Percentiles rank a stretch among this genome's conserved stretches.
Conservation (phyloP, 257 asterid genomes). For the Jaltomata sinuosa region DNA sequence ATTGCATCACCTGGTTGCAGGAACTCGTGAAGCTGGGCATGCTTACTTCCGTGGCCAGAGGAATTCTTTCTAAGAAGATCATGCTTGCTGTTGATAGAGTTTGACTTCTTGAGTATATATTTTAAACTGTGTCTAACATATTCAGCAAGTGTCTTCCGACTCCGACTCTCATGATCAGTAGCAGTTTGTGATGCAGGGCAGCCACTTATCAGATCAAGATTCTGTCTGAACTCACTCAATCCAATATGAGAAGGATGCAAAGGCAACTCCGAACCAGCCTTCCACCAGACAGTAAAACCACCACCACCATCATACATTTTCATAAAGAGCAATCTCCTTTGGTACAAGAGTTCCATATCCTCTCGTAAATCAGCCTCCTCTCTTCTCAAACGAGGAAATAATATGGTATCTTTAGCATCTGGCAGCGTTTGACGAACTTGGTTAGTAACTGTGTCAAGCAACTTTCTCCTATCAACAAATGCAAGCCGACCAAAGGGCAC, state of each 20-base stretch:
- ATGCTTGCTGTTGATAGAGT: slow-evolving; percentile 31
- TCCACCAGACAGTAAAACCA: slow-evolving; percentile 25
- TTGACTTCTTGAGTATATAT: slow-evolving; percentile 63
- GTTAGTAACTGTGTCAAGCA: slow-evolving; percentile 55
- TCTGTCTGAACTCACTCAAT: slow-evolving; percentile 41
- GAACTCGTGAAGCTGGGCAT: slow-evolving; percentile 64
- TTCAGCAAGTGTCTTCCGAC: slow-evolving; percentile 49
- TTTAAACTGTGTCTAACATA: slow-evolving; percentile 53
- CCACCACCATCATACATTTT: slow-evolving; percentile 47
- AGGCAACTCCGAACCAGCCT: slow-evolving; percentile 26
- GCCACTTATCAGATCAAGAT: slow-evolving; percentile 30
- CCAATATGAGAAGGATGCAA: slow-evolving; percentile 43
- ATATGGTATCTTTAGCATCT: slow-evolving; percentile 18
- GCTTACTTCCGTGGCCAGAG: slow-evolving; percentile 38
- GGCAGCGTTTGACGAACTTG: slow-evolving; percentile 44
- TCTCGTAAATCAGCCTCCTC: slow-evolving; percentile 33
- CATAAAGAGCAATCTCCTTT: slow-evolving; percentile 61
- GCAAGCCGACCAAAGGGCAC: slow-evolving; percentile 65
- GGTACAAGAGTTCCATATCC: slow-evolving; percentile 39
- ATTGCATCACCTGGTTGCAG: slow-evolving; percentile 52
- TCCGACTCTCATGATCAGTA: slow-evolving; percentile 16
- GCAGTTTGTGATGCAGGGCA: slow-evolving; percentile 24
- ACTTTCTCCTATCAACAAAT: slow-evolving; percentile 78
- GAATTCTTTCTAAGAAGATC: slow-evolving; percentile 30
- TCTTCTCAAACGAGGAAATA: slow-evolving; percentile 45